Evolutionary conservation across 805 yeast species (phyloP), one percentile per base, ranked within the genome.

Genomic region (Metschnikowia chrysomelidarum): DNA sequence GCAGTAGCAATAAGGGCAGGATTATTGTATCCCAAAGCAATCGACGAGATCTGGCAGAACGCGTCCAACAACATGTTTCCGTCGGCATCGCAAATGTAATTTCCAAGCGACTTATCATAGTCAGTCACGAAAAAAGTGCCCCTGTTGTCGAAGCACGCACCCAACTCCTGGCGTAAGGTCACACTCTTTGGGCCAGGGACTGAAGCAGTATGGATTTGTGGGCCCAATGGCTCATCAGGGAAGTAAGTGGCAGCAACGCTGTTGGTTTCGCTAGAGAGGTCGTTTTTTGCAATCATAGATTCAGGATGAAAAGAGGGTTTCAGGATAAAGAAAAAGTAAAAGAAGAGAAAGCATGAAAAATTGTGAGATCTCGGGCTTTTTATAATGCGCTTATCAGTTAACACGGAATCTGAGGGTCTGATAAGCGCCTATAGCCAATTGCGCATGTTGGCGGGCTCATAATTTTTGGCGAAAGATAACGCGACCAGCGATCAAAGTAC

Each of bases 21-120:
- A 49, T 67, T 67, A 45, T 66, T 66, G 55, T 67, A 67, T 5
- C 73, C 73, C 26, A 67, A 49, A 4, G 71, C 59, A 41, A 66
- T 67, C 8, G 72, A 67, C 8, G 71, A 58, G 37, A 67, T 67
- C 46, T 67, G 73, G 36, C 67, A 60, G 41, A 57, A 67, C 3
- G 66, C 70, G 41, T 67, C 72, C 31, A 67, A 52, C 37, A 66
- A 46, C 34, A 49, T 49, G 45, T 66, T 67, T 9, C 71, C 72
- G 38, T 67, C 72, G 17, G 59, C 63, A 44, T 67, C 72, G 24
- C 66, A 50, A 26, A 67, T 58, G 47, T 65, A 67, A 46, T 67
- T 67, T 9, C 72, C 72, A 6, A 57, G 32, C 10, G 69, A 62
- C 19, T 62, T 54, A 32, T 46, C 42, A 47, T 66, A 67, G 53